These are phyloP conservation scores for Aspergillus aculeatus DNA, from an alignment of 2,329 filamentous ascomycete species.

Conservation along the genomic window DNA sequence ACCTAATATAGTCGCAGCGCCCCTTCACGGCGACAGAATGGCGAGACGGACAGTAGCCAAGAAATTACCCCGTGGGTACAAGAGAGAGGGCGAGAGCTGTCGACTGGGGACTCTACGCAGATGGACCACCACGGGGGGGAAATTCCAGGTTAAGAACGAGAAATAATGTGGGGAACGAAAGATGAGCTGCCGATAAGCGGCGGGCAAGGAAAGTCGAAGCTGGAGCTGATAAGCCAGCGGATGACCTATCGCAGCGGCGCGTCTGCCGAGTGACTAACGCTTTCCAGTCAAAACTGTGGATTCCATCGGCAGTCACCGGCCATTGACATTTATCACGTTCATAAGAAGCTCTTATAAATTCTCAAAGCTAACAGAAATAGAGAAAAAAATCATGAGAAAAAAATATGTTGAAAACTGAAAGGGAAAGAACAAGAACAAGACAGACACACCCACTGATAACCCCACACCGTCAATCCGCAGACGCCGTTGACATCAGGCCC, in stretches of 20 bases:
- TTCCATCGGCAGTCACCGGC: slow-evolving; percentile 4
- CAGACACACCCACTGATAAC: neutral
- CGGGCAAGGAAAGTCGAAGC: neutral
- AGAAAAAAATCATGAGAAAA: neutral
- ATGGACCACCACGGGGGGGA: neutral
- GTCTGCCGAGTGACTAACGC: slow-evolving; percentile 3
- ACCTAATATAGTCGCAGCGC: neutral
- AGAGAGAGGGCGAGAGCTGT: neutral
- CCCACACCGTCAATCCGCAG: slow-evolving; percentile 1
- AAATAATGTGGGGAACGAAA: neutral
- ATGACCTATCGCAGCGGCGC: slow-evolving; percentile 4
- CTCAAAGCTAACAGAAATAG: slow-evolving; percentile 10
- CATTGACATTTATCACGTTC: neutral
- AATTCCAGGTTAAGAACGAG: neutral
- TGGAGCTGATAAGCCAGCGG: neutral
- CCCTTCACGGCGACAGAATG: neutral
- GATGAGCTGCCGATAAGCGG: slow-evolving; percentile 1
- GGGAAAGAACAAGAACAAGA: neutral
- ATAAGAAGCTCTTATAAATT: neutral
- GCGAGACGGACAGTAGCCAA: neutral
- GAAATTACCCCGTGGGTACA: neutral
- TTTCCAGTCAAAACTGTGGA: slow-evolving; percentile 5
- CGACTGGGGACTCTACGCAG: neutral
- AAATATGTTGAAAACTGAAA: neutral
- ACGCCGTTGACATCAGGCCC: slow-evolving; percentile 5